Percentiles rank a stretch among this genome's conserved stretches.
Evolutionary conservation across 257 asterid species (phyloP).

Genomic region (Solanum dulcamara): DNA sequence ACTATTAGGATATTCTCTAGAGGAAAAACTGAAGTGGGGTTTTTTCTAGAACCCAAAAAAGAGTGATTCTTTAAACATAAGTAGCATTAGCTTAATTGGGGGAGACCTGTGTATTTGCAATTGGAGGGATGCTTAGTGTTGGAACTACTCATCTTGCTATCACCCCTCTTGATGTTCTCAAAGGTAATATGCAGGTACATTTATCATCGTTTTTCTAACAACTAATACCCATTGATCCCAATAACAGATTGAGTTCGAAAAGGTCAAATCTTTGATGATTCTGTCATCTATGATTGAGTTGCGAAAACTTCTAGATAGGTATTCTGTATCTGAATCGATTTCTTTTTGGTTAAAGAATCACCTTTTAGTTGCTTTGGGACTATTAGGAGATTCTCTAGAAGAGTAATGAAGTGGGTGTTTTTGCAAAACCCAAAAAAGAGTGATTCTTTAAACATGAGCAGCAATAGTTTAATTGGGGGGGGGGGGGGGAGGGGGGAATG

Average conservation of each 20-base stretch:
- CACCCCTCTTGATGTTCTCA: background rate
- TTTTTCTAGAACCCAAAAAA: too few relatives aligned
- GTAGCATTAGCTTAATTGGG: background rate
- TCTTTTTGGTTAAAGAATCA: background rate
- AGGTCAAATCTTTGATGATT: background rate
- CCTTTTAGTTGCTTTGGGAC: background rate
- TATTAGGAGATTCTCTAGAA: background rate
- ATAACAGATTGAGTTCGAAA: background rate
- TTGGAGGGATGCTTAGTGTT: too few relatives aligned
- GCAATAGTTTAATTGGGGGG: background rate
- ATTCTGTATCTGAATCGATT: background rate
- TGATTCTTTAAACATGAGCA: background rate
- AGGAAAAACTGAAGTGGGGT: background rate
- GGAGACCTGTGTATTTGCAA: too few relatives aligned
- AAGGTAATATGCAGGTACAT: conserved; percentile 27
- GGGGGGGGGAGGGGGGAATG: background rate
- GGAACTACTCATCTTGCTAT: too few relatives aligned
- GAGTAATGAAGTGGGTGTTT: background rate
- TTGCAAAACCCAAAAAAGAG: background rate
- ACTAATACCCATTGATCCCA: background rate
- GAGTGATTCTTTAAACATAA: background rate
- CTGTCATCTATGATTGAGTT: background rate
- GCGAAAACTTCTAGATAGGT: background rate
- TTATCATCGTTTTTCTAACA: background rate
- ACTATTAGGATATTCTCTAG: background rate